Evolutionary conservation across 768 basidiomycete genomes (phyloP).

Genomic region (Tephrocybe sp.): DNA sequence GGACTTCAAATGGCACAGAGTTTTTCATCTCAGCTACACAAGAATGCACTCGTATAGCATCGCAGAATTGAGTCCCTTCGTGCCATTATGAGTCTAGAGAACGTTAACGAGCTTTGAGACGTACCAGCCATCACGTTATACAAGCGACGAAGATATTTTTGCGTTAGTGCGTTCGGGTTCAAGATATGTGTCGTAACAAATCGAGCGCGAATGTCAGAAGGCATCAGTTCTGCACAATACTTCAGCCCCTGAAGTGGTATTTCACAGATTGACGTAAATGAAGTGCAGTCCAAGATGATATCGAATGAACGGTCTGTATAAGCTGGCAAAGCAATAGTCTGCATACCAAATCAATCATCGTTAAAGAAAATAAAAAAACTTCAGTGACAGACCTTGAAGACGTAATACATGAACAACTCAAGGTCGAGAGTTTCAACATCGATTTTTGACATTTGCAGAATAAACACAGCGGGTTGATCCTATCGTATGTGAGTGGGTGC

Average conservation of each 20-base stretch:
- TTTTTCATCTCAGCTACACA: conserved; percentile 60
- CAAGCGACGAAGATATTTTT: conserved; percentile 72
- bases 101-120: background rate
- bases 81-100: background rate
- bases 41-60: conserved; percentile 55
- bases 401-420: conserved; percentile 73
- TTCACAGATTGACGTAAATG: conserved; percentile 71
- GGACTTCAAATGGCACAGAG: conserved; percentile 46
- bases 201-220: conserved; percentile 62
- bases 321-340: conserved; percentile 51
- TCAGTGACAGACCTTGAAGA: conserved; percentile 56
- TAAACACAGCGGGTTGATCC: conserved; percentile 55
- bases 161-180: conserved; percentile 68
- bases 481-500: conserved; percentile 11
- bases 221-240: conserved; percentile 72
- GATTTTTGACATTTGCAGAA: conserved; percentile 63
- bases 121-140: conserved; percentile 65
- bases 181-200: conserved; percentile 63
- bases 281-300: conserved; percentile 79
- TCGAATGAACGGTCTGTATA: conserved; percentile 57
- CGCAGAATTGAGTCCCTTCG: conserved; percentile 52
- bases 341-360: background rate
- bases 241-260: conserved; percentile 81
- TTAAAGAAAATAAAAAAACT: background rate
- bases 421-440: conserved; percentile 80